Evolutionary conservation across 345 rosid genomes (phyloP).

Genomic region (Gossypium arboreum): DNA sequence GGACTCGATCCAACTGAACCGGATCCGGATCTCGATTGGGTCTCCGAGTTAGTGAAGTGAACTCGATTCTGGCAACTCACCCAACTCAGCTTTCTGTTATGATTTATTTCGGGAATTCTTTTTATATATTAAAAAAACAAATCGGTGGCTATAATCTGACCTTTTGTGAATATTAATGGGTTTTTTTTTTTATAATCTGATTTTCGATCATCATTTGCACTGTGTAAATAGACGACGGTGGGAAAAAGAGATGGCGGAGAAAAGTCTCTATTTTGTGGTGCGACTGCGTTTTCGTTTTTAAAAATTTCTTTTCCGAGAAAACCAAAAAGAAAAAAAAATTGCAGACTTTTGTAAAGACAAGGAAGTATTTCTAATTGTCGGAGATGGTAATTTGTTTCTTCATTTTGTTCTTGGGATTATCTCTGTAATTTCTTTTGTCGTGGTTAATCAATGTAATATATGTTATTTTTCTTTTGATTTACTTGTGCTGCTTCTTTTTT

Average conservation of each 20-base stretch:
- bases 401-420: not conserved
- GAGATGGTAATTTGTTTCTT: conserved; percentile 18
- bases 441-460: conserved; percentile 18
- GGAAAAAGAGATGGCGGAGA: conserved; percentile 17
- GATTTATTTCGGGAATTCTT: conserved; percentile 2
- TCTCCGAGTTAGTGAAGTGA: conserved; percentile 43
- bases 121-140: not conserved
- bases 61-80: not conserved
- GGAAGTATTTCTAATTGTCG: conserved; percentile 15
- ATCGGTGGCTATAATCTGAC: conserved; percentile 26
- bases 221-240: conserved; percentile 32
- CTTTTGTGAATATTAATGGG: conserved; percentile 28
- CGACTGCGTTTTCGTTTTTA: not conserved
- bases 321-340: not conserved
- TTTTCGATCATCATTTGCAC: conserved; percentile 8
- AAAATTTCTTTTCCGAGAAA: not conserved
- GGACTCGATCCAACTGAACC: conserved; percentile 22
- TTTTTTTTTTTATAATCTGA: not conserved
- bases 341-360: conserved; percentile 19
- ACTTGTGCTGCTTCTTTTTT: too few relatives aligned
- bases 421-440: conserved; percentile 9
- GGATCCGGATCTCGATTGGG: conserved; percentile 42
- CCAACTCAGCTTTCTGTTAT: not conserved
- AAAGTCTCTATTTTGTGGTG: conserved; percentile 32
- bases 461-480: not conserved